Evolutionary conservation across 805 yeast genomes (phyloP), one percentile per base, ranked within the genome.

Genomic region (Hyphopichia homilentoma): DNA sequence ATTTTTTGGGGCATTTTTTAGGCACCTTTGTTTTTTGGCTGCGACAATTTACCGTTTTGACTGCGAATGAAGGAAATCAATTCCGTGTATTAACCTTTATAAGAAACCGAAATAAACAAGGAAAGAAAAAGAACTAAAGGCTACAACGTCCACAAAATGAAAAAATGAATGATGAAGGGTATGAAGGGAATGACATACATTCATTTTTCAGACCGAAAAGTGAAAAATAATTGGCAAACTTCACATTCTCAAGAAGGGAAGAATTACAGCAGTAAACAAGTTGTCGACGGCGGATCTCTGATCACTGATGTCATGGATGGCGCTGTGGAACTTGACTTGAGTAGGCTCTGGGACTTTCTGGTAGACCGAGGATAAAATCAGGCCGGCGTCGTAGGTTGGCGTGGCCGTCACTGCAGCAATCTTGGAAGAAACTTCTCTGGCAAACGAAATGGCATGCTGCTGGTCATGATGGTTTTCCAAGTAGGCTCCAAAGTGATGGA

Each of bases 261-360:
- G 21, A 18, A 27, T 27, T 12, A 27, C 20, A 11, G 21, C n/a
- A 17, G 13, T 18, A 16, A 27, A 12, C 7, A 27, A 12, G 7
- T 8, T 16, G 11, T 27, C 30, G 20, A 27, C 22, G 13, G 30
- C 30, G 6, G 22, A 11, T 12, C 20, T 21, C 7, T 23, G 16
- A 18, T 27, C 22, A 15, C 14, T 17, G n/a, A 27, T 8, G 12
- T 27, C 30, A 18, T 27, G 23, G 16, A 27, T 27, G 18, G 20
- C 9, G 6, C 20, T 4, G 11, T n/a, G 23, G 13, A 16, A 9
- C 8, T 8, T 17, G 13, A 12, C 12, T n/a, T 7, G 11, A 12
- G 30, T 27, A n/a, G 30, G 30, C 16, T 27, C 16, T 16, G 30
- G 30, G 6, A 27, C 30, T n/a, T 18, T 17, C 8, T 17, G 13